Base-by-base conservation (phyloP, 129 eudicot species). In the Helianthus tuberosus region DNA sequence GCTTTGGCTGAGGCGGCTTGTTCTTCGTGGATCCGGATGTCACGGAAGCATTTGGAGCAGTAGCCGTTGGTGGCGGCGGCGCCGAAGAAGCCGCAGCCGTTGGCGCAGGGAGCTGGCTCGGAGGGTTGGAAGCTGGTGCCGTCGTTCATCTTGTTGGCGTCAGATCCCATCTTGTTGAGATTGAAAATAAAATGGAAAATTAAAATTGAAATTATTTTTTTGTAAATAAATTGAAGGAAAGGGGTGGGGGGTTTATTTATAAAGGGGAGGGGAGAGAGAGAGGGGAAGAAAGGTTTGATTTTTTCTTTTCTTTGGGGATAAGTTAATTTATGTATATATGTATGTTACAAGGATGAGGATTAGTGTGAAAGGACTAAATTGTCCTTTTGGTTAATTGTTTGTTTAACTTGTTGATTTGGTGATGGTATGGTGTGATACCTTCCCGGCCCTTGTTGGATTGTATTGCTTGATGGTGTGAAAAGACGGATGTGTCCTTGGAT, bases 31-130 rank as follows among this genome's bases (percentile, higher is more conserved):
- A 82, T 50, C 11, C 70, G 76, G 15, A 79, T 35, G 13, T 88
- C 89, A 3, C 86, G 63, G 69, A 54, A 87, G 67, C 97, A 92
- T 89, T 92, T 92, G 0, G 97, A 92, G 71, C 97, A 92, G 13
- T 83, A 74, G 15, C 85, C 84, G 83, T 78, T 89, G 63, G 96
- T 92, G 46, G 96, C 82, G 58, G 97, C 71, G 53, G 89, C 7
- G 25, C 96, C 97, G 73, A 89, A 92, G 69, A 92, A 92, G 11
- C 96, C 97, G 75, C 97, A 92, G 6, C 96, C 96, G 88, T 85
- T 92, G 35, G 85, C 86, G 69, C 97, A 91, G 0, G 74, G 83
- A 3, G 74, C 14, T 55, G 92, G 87, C 66, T 88, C 90, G 11
- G 97, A 80, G n/a, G 89, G 88, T 38, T 81, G 80, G 73, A 65